Conservation (phyloP, 78 protist species). For the Dictyostelium firmibasis region DNA sequence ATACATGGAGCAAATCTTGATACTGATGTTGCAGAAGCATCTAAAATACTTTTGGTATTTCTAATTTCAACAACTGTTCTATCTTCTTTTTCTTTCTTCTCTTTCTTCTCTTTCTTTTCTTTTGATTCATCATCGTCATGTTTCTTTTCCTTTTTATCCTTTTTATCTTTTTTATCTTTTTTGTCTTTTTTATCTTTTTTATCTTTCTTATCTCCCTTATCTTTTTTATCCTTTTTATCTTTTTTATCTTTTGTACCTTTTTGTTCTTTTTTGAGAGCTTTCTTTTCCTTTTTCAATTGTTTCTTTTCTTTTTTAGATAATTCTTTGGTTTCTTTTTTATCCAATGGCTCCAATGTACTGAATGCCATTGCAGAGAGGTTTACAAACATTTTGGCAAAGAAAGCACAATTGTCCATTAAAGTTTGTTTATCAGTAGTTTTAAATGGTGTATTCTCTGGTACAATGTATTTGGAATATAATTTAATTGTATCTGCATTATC, state of each 20-base stretch:
- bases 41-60: constrained; percentile 19
- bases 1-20: constrained; percentile 65
- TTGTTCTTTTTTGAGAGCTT: constrained; percentile 8
- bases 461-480: background rate
- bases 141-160: background rate
- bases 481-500: background rate
- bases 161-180: no score
- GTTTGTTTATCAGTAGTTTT: background rate
- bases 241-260: no score
- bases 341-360: constrained; percentile 5
- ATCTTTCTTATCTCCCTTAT: no score
- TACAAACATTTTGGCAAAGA: constrained; percentile 68
- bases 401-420: constrained; percentile 22
- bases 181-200: no score
- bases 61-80: background rate
- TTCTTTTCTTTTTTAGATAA: constrained; percentile 38
- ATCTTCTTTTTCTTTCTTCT: background rate
- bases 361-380: background rate
- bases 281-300: constrained; percentile 6
- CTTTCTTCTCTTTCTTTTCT: background rate
- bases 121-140: background rate
- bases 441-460: background rate
- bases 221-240: no score
- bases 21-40: constrained; percentile 5
- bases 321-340: constrained; percentile 26